phyloP scores from a whole-genome alignment of 179 eudicot species.

The Carnegiea gigantea region DNA sequence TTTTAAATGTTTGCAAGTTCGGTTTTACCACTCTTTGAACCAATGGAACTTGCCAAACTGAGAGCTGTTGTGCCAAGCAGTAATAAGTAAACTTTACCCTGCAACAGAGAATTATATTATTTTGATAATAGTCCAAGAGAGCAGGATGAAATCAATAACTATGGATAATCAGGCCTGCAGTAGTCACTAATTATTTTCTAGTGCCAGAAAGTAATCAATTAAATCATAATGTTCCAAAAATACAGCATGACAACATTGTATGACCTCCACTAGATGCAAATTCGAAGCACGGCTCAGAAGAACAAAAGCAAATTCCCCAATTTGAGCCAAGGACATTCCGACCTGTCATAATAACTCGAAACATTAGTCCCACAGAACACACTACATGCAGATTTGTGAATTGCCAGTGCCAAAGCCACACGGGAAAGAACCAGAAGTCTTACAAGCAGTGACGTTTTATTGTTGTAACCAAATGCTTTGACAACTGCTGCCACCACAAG shows the following conservation, averaged over 20 bases:
- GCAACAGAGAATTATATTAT: slow-evolving; percentile 19
- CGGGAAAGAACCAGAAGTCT: slow-evolving; percentile 22
- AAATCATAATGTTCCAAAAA: background rate
- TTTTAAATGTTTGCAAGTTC: background rate
- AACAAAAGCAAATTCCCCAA: slow-evolving; percentile 77
- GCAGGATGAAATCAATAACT: background rate
- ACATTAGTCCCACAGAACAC: slow-evolving; percentile 13
- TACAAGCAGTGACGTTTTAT: slow-evolving; percentile 79
- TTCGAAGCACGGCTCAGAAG: slow-evolving; percentile 78
- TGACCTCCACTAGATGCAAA: slow-evolving; percentile 66
- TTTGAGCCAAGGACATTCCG: slow-evolving; percentile 76
- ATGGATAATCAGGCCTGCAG: background rate
- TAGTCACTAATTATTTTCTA: background rate
- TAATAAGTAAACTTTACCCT: slow-evolving; percentile 64
- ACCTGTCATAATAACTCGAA: slow-evolving; percentile 37
- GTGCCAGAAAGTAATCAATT: background rate
- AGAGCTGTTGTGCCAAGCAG: slow-evolving; percentile 82
- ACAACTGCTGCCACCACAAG: slow-evolving; percentile 62
- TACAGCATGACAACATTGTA: slow-evolving; percentile 5
- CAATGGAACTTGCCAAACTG: slow-evolving; percentile 48
- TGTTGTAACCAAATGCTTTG: slow-evolving; percentile 81
- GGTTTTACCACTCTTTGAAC: background rate
- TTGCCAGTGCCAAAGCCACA: background rate
- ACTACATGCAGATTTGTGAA: background rate
- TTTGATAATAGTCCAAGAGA: background rate